phyloP scores from a whole-genome alignment of 2,329 filamentous ascomycete species.

The Colletotrichum abscissum region DNA sequence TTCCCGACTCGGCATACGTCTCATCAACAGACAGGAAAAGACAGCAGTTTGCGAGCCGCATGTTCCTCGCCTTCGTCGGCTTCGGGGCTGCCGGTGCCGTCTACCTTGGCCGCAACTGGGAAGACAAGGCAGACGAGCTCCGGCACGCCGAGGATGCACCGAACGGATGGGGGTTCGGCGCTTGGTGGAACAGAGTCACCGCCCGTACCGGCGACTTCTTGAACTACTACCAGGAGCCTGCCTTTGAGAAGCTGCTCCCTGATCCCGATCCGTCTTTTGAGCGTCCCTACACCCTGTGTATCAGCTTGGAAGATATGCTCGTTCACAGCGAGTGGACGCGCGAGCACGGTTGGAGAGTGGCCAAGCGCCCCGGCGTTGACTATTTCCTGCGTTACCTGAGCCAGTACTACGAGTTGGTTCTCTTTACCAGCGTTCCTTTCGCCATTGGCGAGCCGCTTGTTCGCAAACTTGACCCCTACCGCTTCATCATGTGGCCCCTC shows the following conservation, averaged over 20 bases:
- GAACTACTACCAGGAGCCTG: slow-evolving; percentile 95
- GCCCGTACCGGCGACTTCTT: slow-evolving; percentile 81
- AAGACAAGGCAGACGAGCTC: slow-evolving; percentile 79
- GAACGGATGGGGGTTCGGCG: slow-evolving; percentile 79
- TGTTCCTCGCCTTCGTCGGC: slow-evolving; percentile 72
- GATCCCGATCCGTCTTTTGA: slow-evolving; percentile 82
- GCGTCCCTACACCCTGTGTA: slow-evolving; percentile 90
- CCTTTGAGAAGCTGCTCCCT: slow-evolving; percentile 92
- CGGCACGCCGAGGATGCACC: slow-evolving; percentile 75
- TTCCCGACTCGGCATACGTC: slow-evolving; percentile 84
- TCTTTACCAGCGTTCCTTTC: slow-evolving; percentile 91
- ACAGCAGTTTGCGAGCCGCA: slow-evolving; percentile 78
- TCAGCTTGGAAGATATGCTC: slow-evolving; percentile 93
- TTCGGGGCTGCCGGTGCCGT: slow-evolving; percentile 68
- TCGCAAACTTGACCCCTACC: slow-evolving; percentile 93
- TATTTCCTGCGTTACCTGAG: slow-evolving; percentile 97
- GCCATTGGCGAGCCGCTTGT: slow-evolving; percentile 88
- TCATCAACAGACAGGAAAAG: slow-evolving; percentile 90
- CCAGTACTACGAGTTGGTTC: slow-evolving; percentile 97
- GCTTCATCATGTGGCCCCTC: slow-evolving; percentile 93
- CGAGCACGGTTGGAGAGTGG: slow-evolving; percentile 94
- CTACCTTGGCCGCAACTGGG: slow-evolving; percentile 91
- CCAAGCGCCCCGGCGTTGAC: slow-evolving; percentile 94
- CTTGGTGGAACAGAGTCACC: slow-evolving; percentile 85
- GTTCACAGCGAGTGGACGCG: slow-evolving; percentile 95